Conservation (phyloP, 202 grass and related monocot species). For the Digitaria exilis region DNA sequence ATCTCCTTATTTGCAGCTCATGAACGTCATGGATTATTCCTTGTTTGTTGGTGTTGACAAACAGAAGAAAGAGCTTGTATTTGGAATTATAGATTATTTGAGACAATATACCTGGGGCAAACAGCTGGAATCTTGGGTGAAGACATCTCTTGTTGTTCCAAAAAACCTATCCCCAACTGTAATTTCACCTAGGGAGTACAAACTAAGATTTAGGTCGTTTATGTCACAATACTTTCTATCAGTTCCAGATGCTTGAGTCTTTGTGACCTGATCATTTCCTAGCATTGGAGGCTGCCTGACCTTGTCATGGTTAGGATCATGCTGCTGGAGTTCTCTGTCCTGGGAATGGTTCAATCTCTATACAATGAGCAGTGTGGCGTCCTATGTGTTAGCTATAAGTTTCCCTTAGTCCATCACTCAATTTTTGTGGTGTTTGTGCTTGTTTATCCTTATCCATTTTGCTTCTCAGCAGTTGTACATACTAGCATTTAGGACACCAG, state of each 20-base stretch:
- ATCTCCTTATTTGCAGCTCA: slow-evolving; percentile 57
- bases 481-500: slow-evolving; percentile 39
- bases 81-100: slow-evolving; percentile 98
- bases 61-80: slow-evolving; percentile 75
- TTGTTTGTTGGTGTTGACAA: slow-evolving; percentile 89
- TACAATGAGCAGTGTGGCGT: not conserved
- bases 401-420: not conserved
- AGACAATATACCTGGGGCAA: slow-evolving; percentile 99
- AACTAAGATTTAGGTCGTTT: slow-evolving; percentile 83
- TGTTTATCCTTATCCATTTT: slow-evolving; percentile 32
- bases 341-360: too few species aligned
- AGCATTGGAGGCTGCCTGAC: not conserved
- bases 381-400: not conserved
- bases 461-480: slow-evolving; percentile 48
- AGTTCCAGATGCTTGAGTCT: slow-evolving; percentile 70
- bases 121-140: slow-evolving; percentile 94
- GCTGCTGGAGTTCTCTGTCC: too few species aligned
- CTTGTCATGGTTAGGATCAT: slow-evolving; percentile 14
- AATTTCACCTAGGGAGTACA: slow-evolving; percentile 91
- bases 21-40: slow-evolving; percentile 96
- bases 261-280: slow-evolving; percentile 33
- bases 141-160: slow-evolving; percentile 82
- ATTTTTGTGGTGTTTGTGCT: slow-evolving; percentile 26
- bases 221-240: slow-evolving; percentile 71
- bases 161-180: slow-evolving; percentile 85